These are phyloP conservation scores for Hericium alpestre DNA, from an alignment of 768 basidiomycete species.

Conservation along the genomic window DNA sequence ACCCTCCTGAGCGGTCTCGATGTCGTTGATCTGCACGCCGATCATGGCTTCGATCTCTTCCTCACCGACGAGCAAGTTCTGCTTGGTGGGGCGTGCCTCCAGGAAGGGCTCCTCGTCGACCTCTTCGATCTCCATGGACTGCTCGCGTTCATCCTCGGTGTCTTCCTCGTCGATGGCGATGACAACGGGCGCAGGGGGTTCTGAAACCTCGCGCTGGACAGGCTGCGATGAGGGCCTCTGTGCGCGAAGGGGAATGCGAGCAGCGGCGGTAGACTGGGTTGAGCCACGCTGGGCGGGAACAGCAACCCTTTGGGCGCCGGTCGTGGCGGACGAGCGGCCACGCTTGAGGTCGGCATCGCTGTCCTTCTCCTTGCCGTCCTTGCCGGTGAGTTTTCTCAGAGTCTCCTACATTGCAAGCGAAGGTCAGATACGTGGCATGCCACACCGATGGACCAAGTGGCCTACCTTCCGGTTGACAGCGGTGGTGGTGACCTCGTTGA, in stretches of 20 bases:
- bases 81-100: conserved; percentile 14
- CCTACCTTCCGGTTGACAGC: conserved; percentile 69
- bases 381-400: conserved; percentile 2
- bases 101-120: conserved; percentile 12
- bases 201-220: conserved; percentile 30
- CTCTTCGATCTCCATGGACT: conserved; percentile 56
- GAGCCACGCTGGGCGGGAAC: conserved; percentile 32
- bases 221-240: conserved; percentile 28
- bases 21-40: conserved; percentile 31
- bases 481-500: conserved; percentile 73
- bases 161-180: conserved; percentile 27
- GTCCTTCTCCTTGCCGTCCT: conserved; percentile 53
- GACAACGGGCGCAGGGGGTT: conserved; percentile 29
- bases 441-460: conserved; percentile 2
- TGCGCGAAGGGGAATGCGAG: conserved; percentile 11
- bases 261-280: conserved; percentile 12
- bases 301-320: conserved; percentile 60
- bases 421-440: not conserved
- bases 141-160: conserved; percentile 17
- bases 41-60: conserved; percentile 59
- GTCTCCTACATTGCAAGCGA: conserved; percentile 2
- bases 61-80: conserved; percentile 34
- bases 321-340: conserved; percentile 50
- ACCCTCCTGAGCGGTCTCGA: conserved; percentile 33
- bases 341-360: conserved; percentile 43